Conservation (phyloP, 257 asterid species). For the Agastache rugosa region DNA sequence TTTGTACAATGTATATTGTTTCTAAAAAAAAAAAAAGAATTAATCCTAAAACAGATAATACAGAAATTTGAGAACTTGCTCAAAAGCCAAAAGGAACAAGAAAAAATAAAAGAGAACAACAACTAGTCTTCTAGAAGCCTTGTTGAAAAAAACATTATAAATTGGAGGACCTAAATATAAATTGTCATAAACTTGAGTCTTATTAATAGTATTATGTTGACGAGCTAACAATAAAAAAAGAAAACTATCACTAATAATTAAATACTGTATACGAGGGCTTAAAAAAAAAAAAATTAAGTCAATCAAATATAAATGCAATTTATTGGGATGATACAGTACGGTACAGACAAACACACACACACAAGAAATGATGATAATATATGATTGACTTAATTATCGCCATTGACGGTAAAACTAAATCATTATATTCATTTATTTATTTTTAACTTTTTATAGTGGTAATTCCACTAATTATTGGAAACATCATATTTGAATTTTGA, state of each 20-base stretch:
- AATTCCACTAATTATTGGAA: conserved; percentile 13
- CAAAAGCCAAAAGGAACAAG: no score
- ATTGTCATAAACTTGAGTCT: not conserved
- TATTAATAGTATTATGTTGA: no score
- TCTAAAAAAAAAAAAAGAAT: no score
- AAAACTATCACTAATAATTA: not conserved
- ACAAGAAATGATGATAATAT: not conserved
- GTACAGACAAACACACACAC: not conserved
- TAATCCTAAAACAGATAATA: no score
- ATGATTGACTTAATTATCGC: not conserved
- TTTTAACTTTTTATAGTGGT: not conserved
- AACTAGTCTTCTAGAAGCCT: no score
- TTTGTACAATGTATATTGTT: no score
- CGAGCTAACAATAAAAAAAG: not conserved
- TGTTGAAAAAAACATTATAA: no score
- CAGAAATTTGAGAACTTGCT: no score
- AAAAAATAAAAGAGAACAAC: no score
- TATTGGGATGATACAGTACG: not conserved
- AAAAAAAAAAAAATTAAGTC: not conserved
- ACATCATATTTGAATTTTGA: not conserved
- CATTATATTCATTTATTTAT: not conserved
- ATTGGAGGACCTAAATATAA: not conserved
- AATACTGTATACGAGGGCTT: not conserved
- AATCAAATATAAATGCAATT: not conserved
- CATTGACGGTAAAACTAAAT: not conserved